Base-by-base conservation (phyloP, 2,329 filamentous ascomycete species). In the Trichoderma harzianum region DNA sequence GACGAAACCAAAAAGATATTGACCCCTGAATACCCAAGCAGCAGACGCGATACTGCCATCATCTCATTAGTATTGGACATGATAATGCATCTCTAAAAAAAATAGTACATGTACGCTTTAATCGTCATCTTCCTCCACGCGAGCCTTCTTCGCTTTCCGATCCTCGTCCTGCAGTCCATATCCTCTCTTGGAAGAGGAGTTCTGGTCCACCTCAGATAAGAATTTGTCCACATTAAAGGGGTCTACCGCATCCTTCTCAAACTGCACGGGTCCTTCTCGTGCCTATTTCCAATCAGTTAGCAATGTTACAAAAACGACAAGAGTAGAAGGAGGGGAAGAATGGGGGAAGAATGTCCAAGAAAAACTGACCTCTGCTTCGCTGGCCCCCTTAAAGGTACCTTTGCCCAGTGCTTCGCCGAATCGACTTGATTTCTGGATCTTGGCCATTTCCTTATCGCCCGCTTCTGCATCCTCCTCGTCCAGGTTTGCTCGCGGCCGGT, bases 171-270 rank as follows among this genome's bases (percentile, higher is more conserved):
- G 91, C 72, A 96, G 82, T 0, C 93, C 93, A 79, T 92, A 94
- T 43, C 92, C 89, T 79, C 94, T 91, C 83, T 92, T 93, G 3
- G 88, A 86, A 3, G 87, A 84, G n/a, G 84, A 82, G 71, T 84
- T 86, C 80, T 90, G 88, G 81, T 85, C 90, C 77, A 87, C 94
- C 80, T 98, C 94, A 43, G 90, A 92, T 80, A 99, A 90, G 85
- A 99, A 97, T 78, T 93, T 93, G 79, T 97, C 94, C 76, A 98
- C 96, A 64, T 97, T 95, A 81, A 98, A 98, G 1, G 94, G 94
- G 82, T 98, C 95, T 34, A 83, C 83, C 1, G 83, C 88, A 68
- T 98, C 95, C 82, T 95, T 97, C 82, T 98, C 95, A 77, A 99
- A 99, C 81, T 97, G 93, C 32, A 99, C 96, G 0, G 96, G 96